Base-by-base conservation (phyloP, 1,139 yeast species). In the Spencermartinsiella ligniputridi region DNA sequence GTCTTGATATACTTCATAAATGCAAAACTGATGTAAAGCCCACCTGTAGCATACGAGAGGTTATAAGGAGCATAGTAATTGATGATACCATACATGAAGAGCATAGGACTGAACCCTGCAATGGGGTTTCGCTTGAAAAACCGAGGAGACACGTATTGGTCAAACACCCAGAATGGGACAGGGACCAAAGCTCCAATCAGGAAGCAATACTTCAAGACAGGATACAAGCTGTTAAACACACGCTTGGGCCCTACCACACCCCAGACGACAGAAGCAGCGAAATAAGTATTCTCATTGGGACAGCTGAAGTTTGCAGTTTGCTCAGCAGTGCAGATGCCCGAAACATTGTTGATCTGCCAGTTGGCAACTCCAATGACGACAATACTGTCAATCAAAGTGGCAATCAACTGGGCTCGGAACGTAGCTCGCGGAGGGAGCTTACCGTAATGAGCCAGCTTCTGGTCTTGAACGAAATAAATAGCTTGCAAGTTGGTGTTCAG, bases 401-500 rank as follows among this genome's bases (percentile, higher is more conserved):
- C 72, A 22, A 77, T 51, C 49, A 79, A 54, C 62, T 80, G 86
- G 22, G 75, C 73, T 52, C 82, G 68, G 66, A 79, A 80, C 48
- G 79, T 60, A 0, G 84, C 76, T 49, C 79, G 66, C 37, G 85
- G 85, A 4, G 84, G 79, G 40, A 80, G 60, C 51, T 75, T 76
- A 13, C 75, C 67, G 56, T 80, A 80, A 62, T 79, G 85, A 2
- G 76, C 84, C 67, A 72, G 57, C 58, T 80, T 80, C 61, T 76
- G 76, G 56, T 77, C 76, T 3, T 74, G 57, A 40, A 78, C 67
- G 62, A 74, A 80, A 56, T 68, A 70, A 42, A 77, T 78, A n/a
- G 84, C 82, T 62, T 79, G 85, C 2, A 75, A 76, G 61, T 74
- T 77, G 52, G 78, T 77, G 58, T 78, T 79, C 55, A 72, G 74